Evolutionary conservation across 2,329 filamentous ascomycete species (phyloP), one percentile per base, ranked within the genome.

Genomic region (Neonectria faginata): DNA sequence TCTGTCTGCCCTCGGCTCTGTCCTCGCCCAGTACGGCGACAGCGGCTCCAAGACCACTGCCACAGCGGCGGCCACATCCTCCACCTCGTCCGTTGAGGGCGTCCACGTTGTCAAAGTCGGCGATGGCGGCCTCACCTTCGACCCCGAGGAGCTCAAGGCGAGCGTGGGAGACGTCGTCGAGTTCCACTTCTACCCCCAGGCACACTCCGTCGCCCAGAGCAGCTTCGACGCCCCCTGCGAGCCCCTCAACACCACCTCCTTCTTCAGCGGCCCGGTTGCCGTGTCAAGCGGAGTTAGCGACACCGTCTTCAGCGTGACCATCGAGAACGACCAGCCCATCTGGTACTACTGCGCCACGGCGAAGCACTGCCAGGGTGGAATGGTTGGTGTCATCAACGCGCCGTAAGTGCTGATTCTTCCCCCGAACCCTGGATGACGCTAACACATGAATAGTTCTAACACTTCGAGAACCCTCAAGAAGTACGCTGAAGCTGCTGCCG

Each of bases 301-400:
- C 14, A 52, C 61, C 8, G 71, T 73, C 27, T 73, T 73, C 27
- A 68, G 55, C 47, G 31, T 73, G 22, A 67, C 65, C 8, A 48
- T 73, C 31, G 59, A 67, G 22, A 79, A 85, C 68, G 81, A 79
- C 2, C 85, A 83, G 50, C 88, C 88, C 2, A 84, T 89, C 63
- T 91, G 89, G 88, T 85, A 86, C 73, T 91, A 89, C 81, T 90
- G 88, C 74, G 85, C 85, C 16, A 85, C 88, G 63, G 81, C 72
- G 39, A 83, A 80, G 62, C 88, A 91, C 77, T 91, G 88, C 73
- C 85, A 89, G 70, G 76, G 71, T n/a, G 86, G 86, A 50, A 89
- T 89, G 85, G 84, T 87, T 52, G 85, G 85, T 56, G 85, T 85
- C 10, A 66, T 73, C n/a, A 73, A 73, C 20, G 69, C 71, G 5